Conservation (phyloP, 1,284 basidiomycete genomes). For the Polyporus tsugae region DNA sequence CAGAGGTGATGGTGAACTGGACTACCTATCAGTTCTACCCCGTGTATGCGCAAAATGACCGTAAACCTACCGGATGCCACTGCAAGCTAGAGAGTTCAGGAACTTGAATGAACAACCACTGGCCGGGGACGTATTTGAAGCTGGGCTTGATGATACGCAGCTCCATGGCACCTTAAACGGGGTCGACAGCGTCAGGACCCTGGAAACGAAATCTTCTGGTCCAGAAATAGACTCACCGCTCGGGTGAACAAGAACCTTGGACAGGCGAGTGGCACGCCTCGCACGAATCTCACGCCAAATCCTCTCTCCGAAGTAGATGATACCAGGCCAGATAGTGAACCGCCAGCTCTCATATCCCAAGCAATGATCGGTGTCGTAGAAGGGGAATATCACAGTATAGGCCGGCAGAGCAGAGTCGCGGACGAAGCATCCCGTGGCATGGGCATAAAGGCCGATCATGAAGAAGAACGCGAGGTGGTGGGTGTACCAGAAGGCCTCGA, state of each 20-base stretch:
- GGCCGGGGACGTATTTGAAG: conserved; percentile 89
- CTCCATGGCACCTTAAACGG: conserved; percentile 78
- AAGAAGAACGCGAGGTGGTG: conserved; percentile 93
- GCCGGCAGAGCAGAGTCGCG: conserved; percentile 80
- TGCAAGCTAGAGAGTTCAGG: conserved; percentile 85
- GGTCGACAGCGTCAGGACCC: conserved; percentile 9
- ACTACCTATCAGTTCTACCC: conserved; percentile 14
- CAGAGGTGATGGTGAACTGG: conserved; percentile 92
- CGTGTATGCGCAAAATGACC: neutral
- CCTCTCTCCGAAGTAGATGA: conserved; percentile 87
- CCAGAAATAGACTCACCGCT: conserved; percentile 60
- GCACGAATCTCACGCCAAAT: conserved; percentile 83
- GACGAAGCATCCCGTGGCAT: conserved; percentile 93
- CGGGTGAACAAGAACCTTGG: conserved; percentile 83
- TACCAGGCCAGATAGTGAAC: conserved; percentile 87
- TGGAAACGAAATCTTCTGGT: conserved; percentile 14
- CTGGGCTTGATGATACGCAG: conserved; percentile 88
- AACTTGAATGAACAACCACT: conserved; percentile 91
- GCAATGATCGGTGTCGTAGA: conserved; percentile 84
- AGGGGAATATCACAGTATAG: conserved; percentile 75
- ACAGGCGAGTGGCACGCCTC: conserved; percentile 76
- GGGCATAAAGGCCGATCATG: conserved; percentile 87
- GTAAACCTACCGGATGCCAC: conserved; percentile 83
- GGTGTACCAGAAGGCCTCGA: conserved; percentile 94
- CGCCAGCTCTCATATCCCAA: conserved; percentile 89